Conservation (phyloP, 768 basidiomycete genomes). For the Pleurotus eryngii region DNA sequence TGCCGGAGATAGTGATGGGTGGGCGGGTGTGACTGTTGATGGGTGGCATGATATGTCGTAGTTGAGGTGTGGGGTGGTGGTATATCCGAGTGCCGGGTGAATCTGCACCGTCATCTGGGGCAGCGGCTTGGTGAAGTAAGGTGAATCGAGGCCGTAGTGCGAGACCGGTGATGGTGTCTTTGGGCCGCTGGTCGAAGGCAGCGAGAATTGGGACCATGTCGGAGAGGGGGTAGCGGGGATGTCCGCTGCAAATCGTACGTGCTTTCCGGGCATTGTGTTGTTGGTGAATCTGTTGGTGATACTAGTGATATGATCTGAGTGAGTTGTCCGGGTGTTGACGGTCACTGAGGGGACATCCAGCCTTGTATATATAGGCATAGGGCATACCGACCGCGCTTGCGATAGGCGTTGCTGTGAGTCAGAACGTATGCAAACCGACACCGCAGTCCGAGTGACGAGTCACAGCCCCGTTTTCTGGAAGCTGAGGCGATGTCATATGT, state of each 20-base stretch:
- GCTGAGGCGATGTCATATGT: not conserved
- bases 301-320: not conserved
- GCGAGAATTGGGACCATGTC: constrained; percentile 30
- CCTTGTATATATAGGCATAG: no score
- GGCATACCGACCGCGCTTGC: not conserved
- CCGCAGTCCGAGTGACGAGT: not conserved
- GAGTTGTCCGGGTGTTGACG: no score
- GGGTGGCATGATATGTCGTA: constrained; percentile 38
- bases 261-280: constrained; percentile 23
- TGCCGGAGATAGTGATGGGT: constrained; percentile 16
- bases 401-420: constrained; percentile 5
- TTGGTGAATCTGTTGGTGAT: not conserved
- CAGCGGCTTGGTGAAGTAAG: constrained; percentile 22
- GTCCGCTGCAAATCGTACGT: constrained; percentile 41
- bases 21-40: constrained; percentile 19
- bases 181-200: constrained; percentile 32
- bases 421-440: not conserved
- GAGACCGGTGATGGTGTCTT: constrained; percentile 32
- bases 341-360: no score
- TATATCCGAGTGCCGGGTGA: constrained; percentile 38
- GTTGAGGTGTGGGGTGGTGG: constrained; percentile 30
- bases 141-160: constrained; percentile 23
- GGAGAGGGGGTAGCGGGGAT: constrained; percentile 35
- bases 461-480: constrained; percentile 4
- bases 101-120: constrained; percentile 33